Base-by-base conservation (phyloP, 768 basidiomycete species). In the Mycena venus region DNA sequence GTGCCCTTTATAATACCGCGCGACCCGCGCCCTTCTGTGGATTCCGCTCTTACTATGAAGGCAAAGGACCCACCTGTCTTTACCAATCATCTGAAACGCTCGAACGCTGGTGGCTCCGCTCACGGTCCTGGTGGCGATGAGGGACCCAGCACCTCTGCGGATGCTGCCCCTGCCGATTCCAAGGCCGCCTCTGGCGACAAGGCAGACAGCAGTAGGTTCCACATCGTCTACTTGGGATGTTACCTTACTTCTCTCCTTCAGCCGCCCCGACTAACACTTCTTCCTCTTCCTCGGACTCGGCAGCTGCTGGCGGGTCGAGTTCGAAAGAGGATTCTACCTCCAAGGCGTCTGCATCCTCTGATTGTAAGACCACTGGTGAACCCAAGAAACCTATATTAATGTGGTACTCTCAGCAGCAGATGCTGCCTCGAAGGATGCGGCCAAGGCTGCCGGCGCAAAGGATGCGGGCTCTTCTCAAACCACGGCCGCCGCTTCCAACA, bases 21-120 rank as follows among this genome's bases (percentile, higher is more conserved):
- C 15, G 4, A 10, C 31, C 60, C 53, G 3, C 21, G 5, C 29
- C 40, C 40, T 65, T 32, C 53, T 23, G 14, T 62, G 55, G 67
- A 59, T 42, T 62, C 36, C 40, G 36, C 64, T 61, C 69, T 71
- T 62, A 66, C 72, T 29, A 76, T 76, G 75, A 73, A 73, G 55
- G 55, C 42, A 38, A 70, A 73, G 73, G 75, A 53, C 63, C 67
- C 70, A n/a, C 63, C 75, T 72, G 75, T 73, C 71, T 62, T 70
- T 76, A 73, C 71, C 9, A 27, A 65, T 10, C 42, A 6, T 12
- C 11, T 19, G 9, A 67, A 67, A 70, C 60, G 60, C 32, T 38
- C 66, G 10, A 44, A 63, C 21, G 64, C 75, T 76, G 70, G 61
- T 55, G 55, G 15, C 29, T 67, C 74, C n/a, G 68, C 68, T 68